Evolutionary conservation across 225 moss, liverwort and hornwort species (phyloP).

Genomic region (Sphagnum contortum): DNA sequence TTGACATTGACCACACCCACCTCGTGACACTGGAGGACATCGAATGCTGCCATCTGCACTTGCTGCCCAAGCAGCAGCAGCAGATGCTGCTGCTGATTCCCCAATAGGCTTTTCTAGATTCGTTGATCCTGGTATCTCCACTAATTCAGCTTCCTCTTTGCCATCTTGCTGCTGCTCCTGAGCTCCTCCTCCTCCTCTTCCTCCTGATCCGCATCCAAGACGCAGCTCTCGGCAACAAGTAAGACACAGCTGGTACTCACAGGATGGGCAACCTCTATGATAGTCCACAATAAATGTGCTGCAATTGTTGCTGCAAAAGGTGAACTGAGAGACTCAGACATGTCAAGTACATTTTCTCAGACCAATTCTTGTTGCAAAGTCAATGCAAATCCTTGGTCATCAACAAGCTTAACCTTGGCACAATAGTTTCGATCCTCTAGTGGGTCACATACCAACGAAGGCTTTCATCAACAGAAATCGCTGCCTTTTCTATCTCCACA

Average conservation of each 20-base stretch:
- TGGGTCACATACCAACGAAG: slow-evolving; percentile 56
- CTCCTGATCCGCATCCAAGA: slow-evolving; percentile 45
- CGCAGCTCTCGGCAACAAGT: slow-evolving; percentile 78
- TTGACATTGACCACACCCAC: slow-evolving; percentile 53
- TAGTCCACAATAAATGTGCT: slow-evolving; percentile 83
- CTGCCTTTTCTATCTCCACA: slow-evolving; percentile 35
- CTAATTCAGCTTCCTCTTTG: slow-evolving; percentile 5
- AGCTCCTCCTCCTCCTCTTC: slow-evolving; percentile 47
- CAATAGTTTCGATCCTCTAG: neutral
- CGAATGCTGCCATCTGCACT: slow-evolving; percentile 55
- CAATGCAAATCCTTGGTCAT: neutral
- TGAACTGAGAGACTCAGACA: no score
- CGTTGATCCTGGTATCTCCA: neutral
- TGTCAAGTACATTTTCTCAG: no score
- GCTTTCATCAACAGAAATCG: slow-evolving; percentile 47
- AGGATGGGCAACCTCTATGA: slow-evolving; percentile 49
- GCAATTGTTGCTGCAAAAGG: slow-evolving; percentile 71
- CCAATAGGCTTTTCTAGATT: slow-evolving; percentile 6
- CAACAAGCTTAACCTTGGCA: no score
- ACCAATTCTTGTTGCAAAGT: neutral
- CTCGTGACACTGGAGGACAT: slow-evolving; percentile 64
- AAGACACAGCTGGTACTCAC: slow-evolving; percentile 71
- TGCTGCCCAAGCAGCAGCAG: slow-evolving; percentile 28
- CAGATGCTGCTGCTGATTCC: neutral
- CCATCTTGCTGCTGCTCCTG: neutral